Evolutionary conservation across 768 basidiomycete genomes (phyloP).

Genomic region (Lactifluus volemus): DNA sequence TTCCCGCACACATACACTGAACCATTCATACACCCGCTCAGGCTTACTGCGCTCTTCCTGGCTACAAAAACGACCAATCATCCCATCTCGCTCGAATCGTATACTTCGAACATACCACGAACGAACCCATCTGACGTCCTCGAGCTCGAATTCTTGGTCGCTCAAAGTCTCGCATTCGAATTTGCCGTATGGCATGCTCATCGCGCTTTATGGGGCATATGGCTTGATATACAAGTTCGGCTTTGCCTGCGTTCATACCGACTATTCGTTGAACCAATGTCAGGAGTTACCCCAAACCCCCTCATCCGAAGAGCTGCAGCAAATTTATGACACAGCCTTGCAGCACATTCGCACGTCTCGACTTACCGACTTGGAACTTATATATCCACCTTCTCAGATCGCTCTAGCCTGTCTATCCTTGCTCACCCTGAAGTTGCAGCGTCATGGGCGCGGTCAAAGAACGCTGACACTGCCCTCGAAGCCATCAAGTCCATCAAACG

Average conservation of each 20-base stretch:
- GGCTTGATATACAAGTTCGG: constrained; percentile 78
- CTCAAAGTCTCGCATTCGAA: constrained; percentile 90
- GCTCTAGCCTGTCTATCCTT: constrained; percentile 72
- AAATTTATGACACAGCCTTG: constrained; percentile 57
- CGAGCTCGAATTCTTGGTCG: constrained; percentile 91
- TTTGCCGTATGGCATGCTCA: constrained; percentile 92
- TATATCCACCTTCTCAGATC: constrained; percentile 91
- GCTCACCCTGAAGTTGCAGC: constrained; percentile 50
- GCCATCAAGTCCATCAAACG: constrained; percentile 46
- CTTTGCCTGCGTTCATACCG: constrained; percentile 12
- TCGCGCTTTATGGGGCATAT: constrained; percentile 79
- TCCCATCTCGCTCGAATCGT: constrained; percentile 79
- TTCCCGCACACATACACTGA: background rate
- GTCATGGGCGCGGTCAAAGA: constrained; percentile 50
- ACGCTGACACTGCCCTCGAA: constrained; percentile 27
- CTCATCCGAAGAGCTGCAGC: constrained; percentile 38
- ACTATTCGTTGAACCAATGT: background rate
- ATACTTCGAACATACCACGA: constrained; percentile 75
- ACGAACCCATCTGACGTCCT: constrained; percentile 78
- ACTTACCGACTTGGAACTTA: constrained; percentile 83
- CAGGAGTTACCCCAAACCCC: constrained; percentile 52
- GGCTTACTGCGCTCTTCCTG: constrained; percentile 91
- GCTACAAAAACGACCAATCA: constrained; percentile 98
- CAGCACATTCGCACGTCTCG: constrained; percentile 68
- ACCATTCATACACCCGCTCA: constrained; percentile 26